Evolutionary conservation across 129 eudicot species (phyloP).

Genomic region (Calendula officinalis): DNA sequence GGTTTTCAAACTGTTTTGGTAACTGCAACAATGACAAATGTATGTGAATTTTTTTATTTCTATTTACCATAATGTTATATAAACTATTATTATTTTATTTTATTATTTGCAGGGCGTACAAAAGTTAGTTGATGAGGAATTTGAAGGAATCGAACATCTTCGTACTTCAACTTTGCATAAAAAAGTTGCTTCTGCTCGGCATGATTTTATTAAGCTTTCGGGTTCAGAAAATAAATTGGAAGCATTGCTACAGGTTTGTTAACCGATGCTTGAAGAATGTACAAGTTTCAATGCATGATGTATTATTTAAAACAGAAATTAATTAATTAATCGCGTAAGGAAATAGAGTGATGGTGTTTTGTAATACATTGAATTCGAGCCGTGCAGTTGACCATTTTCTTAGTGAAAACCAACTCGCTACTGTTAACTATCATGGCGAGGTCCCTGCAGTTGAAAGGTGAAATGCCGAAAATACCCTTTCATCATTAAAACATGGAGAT

Average conservation of each 20-base stretch:
- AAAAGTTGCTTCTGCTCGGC: constrained; percentile 91
- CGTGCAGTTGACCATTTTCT: constrained; percentile 97
- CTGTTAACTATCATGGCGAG: constrained; percentile 98
- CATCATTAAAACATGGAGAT: neutral
- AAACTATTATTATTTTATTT: neutral
- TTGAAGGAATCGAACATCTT: constrained; percentile 80
- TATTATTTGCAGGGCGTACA: constrained; percentile 63
- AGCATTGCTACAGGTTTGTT: constrained; percentile 77
- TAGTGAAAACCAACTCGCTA: constrained; percentile 70
- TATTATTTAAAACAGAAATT: neutral
- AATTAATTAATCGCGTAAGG: constrained; percentile 36
- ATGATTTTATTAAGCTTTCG: constrained; percentile 86
- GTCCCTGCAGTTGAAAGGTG: constrained; percentile 96
- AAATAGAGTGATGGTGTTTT: constrained; percentile 90
- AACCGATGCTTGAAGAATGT: neutral
- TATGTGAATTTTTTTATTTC: constrained; percentile 28
- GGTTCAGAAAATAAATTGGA: constrained; percentile 96
- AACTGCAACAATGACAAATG: constrained; percentile 94
- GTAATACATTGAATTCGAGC: constrained; percentile 87
- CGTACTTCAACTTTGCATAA: constrained; percentile 89
- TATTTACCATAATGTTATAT: neutral
- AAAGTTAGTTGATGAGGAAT: constrained; percentile 88
- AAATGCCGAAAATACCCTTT: constrained; percentile 22
- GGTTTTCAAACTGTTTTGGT: constrained; percentile 92
- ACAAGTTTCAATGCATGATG: constrained; percentile 9